Conservation (phyloP, 2,329 filamentous ascomycete genomes). For the Tolypocladium inflatum region DNA sequence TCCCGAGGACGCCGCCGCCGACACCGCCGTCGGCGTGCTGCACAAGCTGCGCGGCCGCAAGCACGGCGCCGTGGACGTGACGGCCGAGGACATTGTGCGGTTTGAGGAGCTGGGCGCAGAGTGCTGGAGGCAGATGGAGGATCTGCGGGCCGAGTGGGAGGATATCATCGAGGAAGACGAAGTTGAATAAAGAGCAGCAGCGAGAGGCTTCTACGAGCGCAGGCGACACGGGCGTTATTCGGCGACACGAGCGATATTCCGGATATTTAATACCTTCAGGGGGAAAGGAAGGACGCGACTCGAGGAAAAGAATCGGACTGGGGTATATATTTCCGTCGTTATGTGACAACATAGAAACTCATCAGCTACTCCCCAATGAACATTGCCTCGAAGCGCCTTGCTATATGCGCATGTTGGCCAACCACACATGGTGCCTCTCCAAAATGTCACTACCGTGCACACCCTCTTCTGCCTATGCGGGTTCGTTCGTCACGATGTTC, state of each 20-base stretch:
- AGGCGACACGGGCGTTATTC: neutral
- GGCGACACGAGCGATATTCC: neutral
- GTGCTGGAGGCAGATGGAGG: slow-evolving; percentile 65
- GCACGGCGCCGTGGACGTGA: slow-evolving; percentile 47
- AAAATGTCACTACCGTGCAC: neutral
- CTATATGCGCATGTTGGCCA: neutral
- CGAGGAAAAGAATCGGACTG: neutral
- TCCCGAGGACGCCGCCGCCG: slow-evolving; percentile 36
- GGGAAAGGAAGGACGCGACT: neutral
- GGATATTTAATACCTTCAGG: neutral
- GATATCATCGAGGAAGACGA: slow-evolving; percentile 13
- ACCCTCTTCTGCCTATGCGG: neutral
- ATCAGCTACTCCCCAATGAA: neutral
- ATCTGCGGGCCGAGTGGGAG: slow-evolving; percentile 58
- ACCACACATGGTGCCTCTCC: neutral
- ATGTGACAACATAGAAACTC: neutral
- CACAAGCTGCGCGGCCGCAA: slow-evolving; percentile 49
- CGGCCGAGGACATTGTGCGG: slow-evolving; percentile 45
- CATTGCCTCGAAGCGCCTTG: neutral
- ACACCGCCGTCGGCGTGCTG: slow-evolving; percentile 35
- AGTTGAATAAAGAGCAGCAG: neutral
- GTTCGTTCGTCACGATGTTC: neutral
- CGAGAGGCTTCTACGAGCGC: neutral
- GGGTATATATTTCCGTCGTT: neutral
- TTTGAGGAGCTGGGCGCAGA: slow-evolving; percentile 53